Conservation (phyloP, 2,329 filamentous ascomycete genomes). For the Claviceps humidiphila region DNA sequence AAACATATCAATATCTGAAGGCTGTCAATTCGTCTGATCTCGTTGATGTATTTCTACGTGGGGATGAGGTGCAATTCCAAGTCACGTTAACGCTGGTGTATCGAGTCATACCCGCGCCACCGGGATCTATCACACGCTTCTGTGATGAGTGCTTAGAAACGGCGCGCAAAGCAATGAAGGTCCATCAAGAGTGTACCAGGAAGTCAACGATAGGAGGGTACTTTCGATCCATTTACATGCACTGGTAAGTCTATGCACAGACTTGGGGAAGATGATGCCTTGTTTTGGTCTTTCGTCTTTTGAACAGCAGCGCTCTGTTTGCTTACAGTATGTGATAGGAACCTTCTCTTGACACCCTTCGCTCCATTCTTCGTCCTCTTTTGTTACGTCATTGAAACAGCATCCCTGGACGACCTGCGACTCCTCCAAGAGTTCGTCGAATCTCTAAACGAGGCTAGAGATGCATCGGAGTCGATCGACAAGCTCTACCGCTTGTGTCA, state of each 20-base stretch:
- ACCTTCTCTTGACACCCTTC: constrained; percentile 43
- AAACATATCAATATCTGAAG: constrained; percentile 24
- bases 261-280: neutral
- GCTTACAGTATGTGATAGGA: constrained; percentile 18
- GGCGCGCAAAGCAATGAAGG: constrained; percentile 34
- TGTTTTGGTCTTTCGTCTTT: too few species aligned
- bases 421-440: constrained; percentile 42
- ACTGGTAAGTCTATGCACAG: constrained; percentile 29
- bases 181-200: constrained; percentile 32
- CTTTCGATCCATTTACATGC: constrained; percentile 34
- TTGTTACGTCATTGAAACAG: constrained; percentile 43
- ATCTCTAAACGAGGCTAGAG: constrained; percentile 37
- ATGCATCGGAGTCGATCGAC: constrained; percentile 43
- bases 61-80: constrained; percentile 34
- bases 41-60: constrained; percentile 30
- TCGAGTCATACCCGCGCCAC: constrained; percentile 34
- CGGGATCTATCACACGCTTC: constrained; percentile 30
- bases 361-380: constrained; percentile 48
- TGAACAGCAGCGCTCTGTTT: neutral
- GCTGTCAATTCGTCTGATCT: constrained; percentile 26
- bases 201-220: constrained; percentile 26
- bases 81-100: constrained; percentile 39
- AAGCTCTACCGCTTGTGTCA: constrained; percentile 50
- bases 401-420: constrained; percentile 36
- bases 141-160: constrained; percentile 34